Base-by-base conservation (phyloP, 177 flowering plant genomes). In the Vitis hybrid region DNA sequence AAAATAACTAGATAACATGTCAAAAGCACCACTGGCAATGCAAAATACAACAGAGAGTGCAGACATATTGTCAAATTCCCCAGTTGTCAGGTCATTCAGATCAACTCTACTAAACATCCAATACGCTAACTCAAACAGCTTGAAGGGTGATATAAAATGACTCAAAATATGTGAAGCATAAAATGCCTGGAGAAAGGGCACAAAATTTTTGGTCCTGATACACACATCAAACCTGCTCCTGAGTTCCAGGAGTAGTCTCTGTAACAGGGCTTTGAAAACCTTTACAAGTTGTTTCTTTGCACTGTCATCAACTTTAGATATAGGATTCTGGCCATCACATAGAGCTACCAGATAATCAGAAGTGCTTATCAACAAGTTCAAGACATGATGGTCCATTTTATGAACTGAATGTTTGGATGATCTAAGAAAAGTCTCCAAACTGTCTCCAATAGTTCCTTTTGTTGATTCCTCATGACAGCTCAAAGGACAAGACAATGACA, bases 111-210 rank as follows among this genome's bases (percentile, higher is more conserved):
- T 66, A 12, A 93, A 79, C 64, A 89, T 78, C 89, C 88, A 89
- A 65, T 82, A 53, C 20, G 75, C 94, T 70, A 91, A 80, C 67
- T 83, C 84, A 75, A 92, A 87, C 76, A 93, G 82, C 76, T 86
- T 81, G 77, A 80, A 85, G 52, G 98, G 98, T 61, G 89, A 76
- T 49, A 93, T 82, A 74, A 77, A 90, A 15, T 56, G 78, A 77
- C 79, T 73, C 69, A 88, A 73, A 58, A 74, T 57, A 71, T 75
- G 79, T 21, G 91, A 56, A 61, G 86, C 73, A 74, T 74, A 73
- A 55, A 81, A 84, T 52, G 74, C 67, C 64, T 88, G 87, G 48
- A 86, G 70, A 53, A 91, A 74, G 54, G 81, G 80, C 46, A 48
- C 69, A 58, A 75, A 63, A 69, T 86, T 84, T 73, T 67, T 64